Base-by-base conservation (phyloP, 140 eudicot genomes). In the Ambrosia hybrid region DNA sequence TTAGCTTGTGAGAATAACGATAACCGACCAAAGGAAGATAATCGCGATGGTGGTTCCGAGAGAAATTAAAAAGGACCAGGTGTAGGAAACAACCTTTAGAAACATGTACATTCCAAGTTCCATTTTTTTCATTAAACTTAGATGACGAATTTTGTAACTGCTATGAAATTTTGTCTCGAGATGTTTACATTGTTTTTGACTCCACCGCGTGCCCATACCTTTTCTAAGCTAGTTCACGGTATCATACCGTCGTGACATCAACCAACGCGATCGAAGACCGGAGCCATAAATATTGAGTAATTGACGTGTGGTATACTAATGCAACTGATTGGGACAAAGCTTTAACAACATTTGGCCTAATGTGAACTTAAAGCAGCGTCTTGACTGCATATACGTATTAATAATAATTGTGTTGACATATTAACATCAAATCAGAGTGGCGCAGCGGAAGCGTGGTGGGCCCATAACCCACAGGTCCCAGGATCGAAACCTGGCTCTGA, bases 371-470 rank as follows among this genome's bases (percentile, higher is more conserved):
- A 41, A 41, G 46, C 8, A 43, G 9, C 48, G 48, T 7, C 2
- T 43, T 41, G 9, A 8, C 5, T 41, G 2, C 34, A 2, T 30
- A 30, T 30, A 30, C 2, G 26, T 30, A 30, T 30, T 30, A 30
- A 30, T 30, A 30, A 30, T 0, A 30, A 0, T 30, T 30, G 34
- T 30, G 34, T 30, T 30, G 34, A 30, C 0, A 0, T 2, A 30
- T 1, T 7, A 49, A 49, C 38, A 15, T 1, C 56, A 45, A 81
- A 67, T 87, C 89, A 84, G 83, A 87, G 87, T 90, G 97, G 91
- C 91, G 96, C 97, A 87, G 98, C 98, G 98, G 98, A 90, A 90
- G 97, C 94, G 97, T 93, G 97, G 97, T 90, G 96, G 97, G 96
- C 98, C 91, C 94, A 94, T 94, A 93, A 93, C 97, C 94, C 99